Evolutionary conservation across 108 stramenopile genomes (phyloP).

Genomic region (Pseudonitzschia multiseries): DNA sequence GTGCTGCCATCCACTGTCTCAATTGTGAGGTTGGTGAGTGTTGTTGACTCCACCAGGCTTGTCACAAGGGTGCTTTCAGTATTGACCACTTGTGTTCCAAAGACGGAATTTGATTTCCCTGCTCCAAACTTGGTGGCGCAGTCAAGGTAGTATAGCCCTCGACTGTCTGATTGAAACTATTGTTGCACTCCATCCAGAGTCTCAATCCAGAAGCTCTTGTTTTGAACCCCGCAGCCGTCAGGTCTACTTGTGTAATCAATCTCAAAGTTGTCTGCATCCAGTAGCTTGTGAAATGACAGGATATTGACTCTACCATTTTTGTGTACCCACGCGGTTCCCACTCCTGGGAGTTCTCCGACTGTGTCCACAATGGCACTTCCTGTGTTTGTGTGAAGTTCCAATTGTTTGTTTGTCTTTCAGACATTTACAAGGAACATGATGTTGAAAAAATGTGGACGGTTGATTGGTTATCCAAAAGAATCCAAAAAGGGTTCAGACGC

Average conservation of each 20-base stretch:
- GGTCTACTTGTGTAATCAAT: not conserved
- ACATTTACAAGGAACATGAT: slow-evolving; percentile 35
- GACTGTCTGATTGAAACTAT: not conserved
- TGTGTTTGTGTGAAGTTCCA: slow-evolving; percentile 29
- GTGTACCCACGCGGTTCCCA: slow-evolving; percentile 25
- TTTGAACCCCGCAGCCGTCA: not conserved
- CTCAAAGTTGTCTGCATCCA: not conserved
- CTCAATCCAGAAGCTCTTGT: slow-evolving; percentile 12
- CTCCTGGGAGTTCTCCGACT: slow-evolving; percentile 33
- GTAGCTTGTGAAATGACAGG: not conserved
- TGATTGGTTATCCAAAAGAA: slow-evolving; percentile 39
- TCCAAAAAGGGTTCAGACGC: too few relatives aligned
- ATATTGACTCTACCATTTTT: slow-evolving; percentile 38
- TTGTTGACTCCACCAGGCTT: too few relatives aligned
- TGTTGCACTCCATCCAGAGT: slow-evolving; percentile 20
- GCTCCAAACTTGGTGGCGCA: slow-evolving; percentile 11
- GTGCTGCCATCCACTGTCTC: not conserved
- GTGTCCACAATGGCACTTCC: slow-evolving; percentile 8
- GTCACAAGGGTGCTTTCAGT: not conserved
- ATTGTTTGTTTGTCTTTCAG: not conserved
- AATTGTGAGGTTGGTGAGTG: too few relatives aligned
- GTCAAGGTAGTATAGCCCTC: too few relatives aligned
- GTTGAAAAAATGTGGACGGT: slow-evolving; percentile 38
- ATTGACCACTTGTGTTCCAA: not conserved
- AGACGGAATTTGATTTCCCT: not conserved